Conservation (phyloP, 345 rosid species). For the Erodium maritimum region DNA sequence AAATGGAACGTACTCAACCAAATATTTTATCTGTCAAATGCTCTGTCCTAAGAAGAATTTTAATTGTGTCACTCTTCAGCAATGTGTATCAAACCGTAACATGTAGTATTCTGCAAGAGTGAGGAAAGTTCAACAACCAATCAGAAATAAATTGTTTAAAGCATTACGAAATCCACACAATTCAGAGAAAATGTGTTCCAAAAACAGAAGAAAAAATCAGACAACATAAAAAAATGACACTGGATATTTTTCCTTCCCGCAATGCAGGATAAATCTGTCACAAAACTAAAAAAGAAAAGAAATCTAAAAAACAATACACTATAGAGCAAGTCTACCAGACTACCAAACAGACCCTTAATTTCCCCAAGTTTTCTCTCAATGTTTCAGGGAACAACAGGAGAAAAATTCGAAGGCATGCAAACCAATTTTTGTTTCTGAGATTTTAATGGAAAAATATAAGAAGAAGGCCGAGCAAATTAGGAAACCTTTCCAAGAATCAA, state of each 20-base stretch:
- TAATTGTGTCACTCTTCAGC: not conserved
- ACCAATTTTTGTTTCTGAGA: not conserved
- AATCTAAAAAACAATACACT: too few relatives aligned
- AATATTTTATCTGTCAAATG: not conserved
- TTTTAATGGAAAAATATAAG: not conserved
- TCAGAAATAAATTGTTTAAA: not conserved
- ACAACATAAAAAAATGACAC: not conserved
- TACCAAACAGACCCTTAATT: not conserved
- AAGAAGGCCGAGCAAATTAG: not conserved
- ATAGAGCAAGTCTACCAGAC: not conserved
- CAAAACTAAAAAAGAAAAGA: too few relatives aligned
- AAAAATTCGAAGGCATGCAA: not conserved
- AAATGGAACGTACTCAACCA: slow-evolving; percentile 3
- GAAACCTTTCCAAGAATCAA: not conserved
- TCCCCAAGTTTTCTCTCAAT: not conserved
- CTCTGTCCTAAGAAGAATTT: not conserved
- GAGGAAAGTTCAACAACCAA: not conserved
- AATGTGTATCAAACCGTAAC: not conserved
- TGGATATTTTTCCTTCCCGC: not conserved
- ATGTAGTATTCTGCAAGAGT: not conserved
- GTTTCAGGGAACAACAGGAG: not conserved
- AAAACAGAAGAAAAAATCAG: not conserved
- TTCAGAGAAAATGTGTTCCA: not conserved
- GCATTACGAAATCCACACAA: not conserved
- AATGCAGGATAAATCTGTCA: not conserved